Conservation (phyloP, 139 green algal species). For the Haematococcus lacustris region DNA sequence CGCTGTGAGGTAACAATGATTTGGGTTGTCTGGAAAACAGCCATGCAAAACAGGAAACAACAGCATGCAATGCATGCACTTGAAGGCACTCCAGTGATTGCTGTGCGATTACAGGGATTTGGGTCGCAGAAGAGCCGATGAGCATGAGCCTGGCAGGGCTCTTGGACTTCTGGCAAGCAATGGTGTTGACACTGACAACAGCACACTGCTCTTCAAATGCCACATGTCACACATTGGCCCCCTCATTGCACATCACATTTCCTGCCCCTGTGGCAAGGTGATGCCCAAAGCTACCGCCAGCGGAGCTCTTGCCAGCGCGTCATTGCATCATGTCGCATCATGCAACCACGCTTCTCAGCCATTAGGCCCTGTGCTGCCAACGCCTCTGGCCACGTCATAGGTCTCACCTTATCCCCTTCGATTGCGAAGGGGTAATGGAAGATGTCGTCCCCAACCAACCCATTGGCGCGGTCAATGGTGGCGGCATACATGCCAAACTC, state of each 20-base stretch:
- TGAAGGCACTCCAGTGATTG: too few relatives aligned
- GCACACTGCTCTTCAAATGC: too few relatives aligned
- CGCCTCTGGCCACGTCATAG: neutral
- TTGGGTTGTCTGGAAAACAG: too few relatives aligned
- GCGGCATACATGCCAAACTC: slow-evolving; percentile 78
- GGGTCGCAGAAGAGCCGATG: too few relatives aligned
- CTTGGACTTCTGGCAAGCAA: too few relatives aligned
- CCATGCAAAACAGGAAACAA: too few relatives aligned
- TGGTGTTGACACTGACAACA: too few relatives aligned
- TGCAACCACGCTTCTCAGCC: neutral
- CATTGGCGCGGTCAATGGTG: neutral
- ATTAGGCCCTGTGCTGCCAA: neutral
- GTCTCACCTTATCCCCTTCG: slow-evolving; percentile 68
- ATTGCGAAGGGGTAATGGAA: slow-evolving; percentile 73
- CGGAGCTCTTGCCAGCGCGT: neutral
- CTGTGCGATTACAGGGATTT: too few relatives aligned
- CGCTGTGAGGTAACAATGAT: too few relatives aligned
- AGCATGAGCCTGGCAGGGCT: too few relatives aligned
- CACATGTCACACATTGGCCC: too few relatives aligned
- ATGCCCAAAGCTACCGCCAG: neutral
- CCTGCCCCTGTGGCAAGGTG: neutral
- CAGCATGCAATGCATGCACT: too few relatives aligned
- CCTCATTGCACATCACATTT: neutral
- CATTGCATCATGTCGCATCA: neutral
- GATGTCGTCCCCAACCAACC: neutral